Percentiles rank a stretch among this genome's conserved stretches.
These are phyloP conservation scores for Phalaenopsis aphrodite DNA, from an alignment of 106 monocot genomes.

Conservation along the genomic window DNA sequence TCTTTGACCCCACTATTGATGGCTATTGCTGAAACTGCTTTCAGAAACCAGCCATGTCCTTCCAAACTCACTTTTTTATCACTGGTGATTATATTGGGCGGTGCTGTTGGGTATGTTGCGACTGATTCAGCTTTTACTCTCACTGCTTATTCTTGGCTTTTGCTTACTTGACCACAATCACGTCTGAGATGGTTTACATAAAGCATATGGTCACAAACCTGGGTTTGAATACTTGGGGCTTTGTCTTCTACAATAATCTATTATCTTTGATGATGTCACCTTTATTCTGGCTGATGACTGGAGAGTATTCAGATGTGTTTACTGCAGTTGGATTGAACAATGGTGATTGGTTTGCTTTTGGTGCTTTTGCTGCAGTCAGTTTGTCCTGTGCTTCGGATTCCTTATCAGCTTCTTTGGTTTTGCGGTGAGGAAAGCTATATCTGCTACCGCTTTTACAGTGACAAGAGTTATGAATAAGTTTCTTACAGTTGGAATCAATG, in stretches of 20 bases:
- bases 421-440: conserved; percentile 86
- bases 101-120: conserved; percentile 79
- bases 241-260: conserved; percentile 85
- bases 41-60: conserved; percentile 76
- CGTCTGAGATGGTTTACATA: conserved; percentile 92
- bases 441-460: conserved; percentile 87
- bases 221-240: conserved; percentile 86
- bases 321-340: conserved; percentile 21
- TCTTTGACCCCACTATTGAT: conserved; percentile 76
- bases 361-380: conserved; percentile 59
- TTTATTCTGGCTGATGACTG: conserved; percentile 68
- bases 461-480: conserved; percentile 93
- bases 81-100: conserved; percentile 57
- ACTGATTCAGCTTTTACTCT: conserved; percentile 70
- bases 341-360: conserved; percentile 29
- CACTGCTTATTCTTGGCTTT: conserved; percentile 81
- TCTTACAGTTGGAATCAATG: conserved; percentile 83
- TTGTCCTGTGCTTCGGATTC: conserved; percentile 72
- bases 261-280: conserved; percentile 75
- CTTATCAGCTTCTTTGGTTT: conserved; percentile 94
- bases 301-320: conserved; percentile 68
- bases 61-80: conserved; percentile 75
- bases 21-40: conserved; percentile 75
- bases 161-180: conserved; percentile 75
- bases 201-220: conserved; percentile 84